Percentiles rank a stretch among this genome's conserved stretches.
Evolutionary conservation across 2,329 filamentous ascomycete species (phyloP).

Genomic region (Purpureocillium lavendulum): DNA sequence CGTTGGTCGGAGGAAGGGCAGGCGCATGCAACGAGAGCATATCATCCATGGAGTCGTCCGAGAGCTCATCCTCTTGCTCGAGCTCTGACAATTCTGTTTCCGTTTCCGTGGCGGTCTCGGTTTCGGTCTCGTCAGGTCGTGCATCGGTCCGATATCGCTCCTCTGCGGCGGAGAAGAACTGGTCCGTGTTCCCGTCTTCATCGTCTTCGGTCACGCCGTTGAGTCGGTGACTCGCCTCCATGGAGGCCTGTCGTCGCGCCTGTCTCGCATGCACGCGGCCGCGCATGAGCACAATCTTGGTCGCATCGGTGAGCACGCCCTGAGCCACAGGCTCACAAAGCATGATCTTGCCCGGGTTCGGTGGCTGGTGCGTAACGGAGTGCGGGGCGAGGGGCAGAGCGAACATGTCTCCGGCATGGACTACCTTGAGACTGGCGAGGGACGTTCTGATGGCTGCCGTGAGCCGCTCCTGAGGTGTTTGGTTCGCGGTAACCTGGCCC

Average conservation of each 20-base stretch:
- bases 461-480: conserved; percentile 46
- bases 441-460: conserved; percentile 64
- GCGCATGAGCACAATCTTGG: conserved; percentile 74
- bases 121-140: conserved; percentile 50
- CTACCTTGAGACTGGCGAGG: conserved; percentile 61
- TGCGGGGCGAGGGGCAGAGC: conserved; percentile 72
- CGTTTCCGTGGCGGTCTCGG: conserved; percentile 51
- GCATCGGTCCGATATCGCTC: conserved; percentile 57
- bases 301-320: conserved; percentile 67
- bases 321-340: conserved; percentile 94
- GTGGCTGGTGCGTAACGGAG: conserved; percentile 75
- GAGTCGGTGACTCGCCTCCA: conserved; percentile 30
- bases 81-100: conserved; percentile 53
- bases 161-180: conserved; percentile 88
- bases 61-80: conserved; percentile 66
- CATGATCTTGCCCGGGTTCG: conserved; percentile 78
- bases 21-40: conserved; percentile 86
- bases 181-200: conserved; percentile 80
- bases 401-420: conserved; percentile 77
- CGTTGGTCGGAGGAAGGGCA: conserved; percentile 65
- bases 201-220: conserved; percentile 55
- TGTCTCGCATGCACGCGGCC: conserved; percentile 49
- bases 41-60: conserved; percentile 86
- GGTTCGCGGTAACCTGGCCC: conserved; percentile 27
- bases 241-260: conserved; percentile 37